Percentiles rank a stretch among this genome's conserved stretches.
Evolutionary conservation across 2,329 filamentous ascomycete genomes (phyloP).

Genomic region (Diaporthe caulivora): DNA sequence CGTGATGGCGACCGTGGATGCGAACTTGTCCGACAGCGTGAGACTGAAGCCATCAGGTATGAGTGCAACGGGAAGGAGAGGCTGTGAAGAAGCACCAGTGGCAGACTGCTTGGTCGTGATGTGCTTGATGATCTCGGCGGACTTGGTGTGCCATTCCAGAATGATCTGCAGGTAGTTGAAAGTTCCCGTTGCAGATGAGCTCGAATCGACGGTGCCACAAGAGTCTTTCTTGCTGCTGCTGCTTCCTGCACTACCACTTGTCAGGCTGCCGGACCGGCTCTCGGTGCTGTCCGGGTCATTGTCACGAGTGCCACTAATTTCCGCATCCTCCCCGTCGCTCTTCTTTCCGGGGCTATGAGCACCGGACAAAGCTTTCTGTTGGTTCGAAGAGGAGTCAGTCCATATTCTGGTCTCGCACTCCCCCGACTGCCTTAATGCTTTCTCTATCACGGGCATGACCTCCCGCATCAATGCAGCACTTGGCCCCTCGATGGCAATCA

Average conservation of each 20-base stretch:
- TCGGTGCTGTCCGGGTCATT: neutral
- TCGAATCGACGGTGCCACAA: neutral
- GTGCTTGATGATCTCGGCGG: conserved; percentile 74
- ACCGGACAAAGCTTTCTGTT: neutral
- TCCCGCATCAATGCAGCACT: conserved; percentile 63
- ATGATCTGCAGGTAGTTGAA: conserved; percentile 75
- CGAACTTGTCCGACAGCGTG: conserved; percentile 80
- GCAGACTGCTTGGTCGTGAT: conserved; percentile 51
- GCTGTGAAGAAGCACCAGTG: conserved; percentile 40
- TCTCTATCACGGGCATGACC: conserved; percentile 74
- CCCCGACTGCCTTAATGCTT: conserved; percentile 65
- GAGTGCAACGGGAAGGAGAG: conserved; percentile 75
- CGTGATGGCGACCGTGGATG: conserved; percentile 78
- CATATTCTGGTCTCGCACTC: conserved; percentile 63
- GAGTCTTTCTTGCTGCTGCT: neutral
- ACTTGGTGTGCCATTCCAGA: conserved; percentile 80
- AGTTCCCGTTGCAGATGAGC: conserved; percentile 5
- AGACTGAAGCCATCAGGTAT: conserved; percentile 85
- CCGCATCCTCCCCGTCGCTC: conserved; percentile 19
- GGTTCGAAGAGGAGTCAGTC: conserved; percentile 47
- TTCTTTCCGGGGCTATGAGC: conserved; percentile 52
- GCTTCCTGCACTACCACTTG: neutral
- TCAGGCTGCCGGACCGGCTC: conserved; percentile 29
- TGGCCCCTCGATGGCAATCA: conserved; percentile 87
- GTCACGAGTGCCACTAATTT: conserved; percentile 28